These are phyloP conservation scores for Kwoniella shivajii DNA, from an alignment of 1,284 basidiomycete genomes.

Conservation along the genomic window DNA sequence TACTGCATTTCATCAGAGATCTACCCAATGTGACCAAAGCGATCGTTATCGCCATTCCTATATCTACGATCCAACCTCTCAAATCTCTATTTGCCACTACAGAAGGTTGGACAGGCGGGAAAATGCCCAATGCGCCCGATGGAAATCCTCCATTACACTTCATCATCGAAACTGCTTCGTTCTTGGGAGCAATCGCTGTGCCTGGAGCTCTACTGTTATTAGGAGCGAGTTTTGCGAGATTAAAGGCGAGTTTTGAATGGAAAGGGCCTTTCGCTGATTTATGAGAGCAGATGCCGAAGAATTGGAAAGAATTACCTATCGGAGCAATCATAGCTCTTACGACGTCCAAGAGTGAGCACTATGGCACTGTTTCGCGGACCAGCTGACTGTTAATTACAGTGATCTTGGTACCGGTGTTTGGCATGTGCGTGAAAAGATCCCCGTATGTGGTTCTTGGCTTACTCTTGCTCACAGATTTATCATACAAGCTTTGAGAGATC, in stretches of 20 bases:
- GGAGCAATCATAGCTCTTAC: not conserved
- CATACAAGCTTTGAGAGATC: slow-evolving; percentile 40
- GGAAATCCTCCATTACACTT: slow-evolving; percentile 71
- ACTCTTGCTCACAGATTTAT: slow-evolving; percentile 34
- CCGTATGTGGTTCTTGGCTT: not conserved
- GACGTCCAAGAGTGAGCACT: slow-evolving; percentile 3
- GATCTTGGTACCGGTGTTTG: slow-evolving; percentile 69
- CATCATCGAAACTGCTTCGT: slow-evolving; percentile 59
- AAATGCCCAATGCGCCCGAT: slow-evolving; percentile 69
- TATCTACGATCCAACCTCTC: slow-evolving; percentile 66
- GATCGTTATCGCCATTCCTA: slow-evolving; percentile 65
- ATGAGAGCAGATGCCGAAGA: slow-evolving; percentile 55
- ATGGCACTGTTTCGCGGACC: too few species aligned
- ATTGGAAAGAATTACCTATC: slow-evolving; percentile 58
- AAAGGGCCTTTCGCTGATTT: not conserved
- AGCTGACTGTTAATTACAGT: too few species aligned
- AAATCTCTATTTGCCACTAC: slow-evolving; percentile 67
- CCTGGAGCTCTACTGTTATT: slow-evolving; percentile 72
- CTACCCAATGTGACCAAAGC: slow-evolving; percentile 57
- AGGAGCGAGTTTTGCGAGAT: slow-evolving; percentile 70
- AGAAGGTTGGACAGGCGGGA: slow-evolving; percentile 55
- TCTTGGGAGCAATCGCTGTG: slow-evolving; percentile 71
- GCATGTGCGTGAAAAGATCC: slow-evolving; percentile 56
- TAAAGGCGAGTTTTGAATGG: slow-evolving; percentile 58
- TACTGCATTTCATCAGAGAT: slow-evolving; percentile 20